Base-by-base conservation (phyloP, 306 rosid genomes). In the Neltuma alba region DNA sequence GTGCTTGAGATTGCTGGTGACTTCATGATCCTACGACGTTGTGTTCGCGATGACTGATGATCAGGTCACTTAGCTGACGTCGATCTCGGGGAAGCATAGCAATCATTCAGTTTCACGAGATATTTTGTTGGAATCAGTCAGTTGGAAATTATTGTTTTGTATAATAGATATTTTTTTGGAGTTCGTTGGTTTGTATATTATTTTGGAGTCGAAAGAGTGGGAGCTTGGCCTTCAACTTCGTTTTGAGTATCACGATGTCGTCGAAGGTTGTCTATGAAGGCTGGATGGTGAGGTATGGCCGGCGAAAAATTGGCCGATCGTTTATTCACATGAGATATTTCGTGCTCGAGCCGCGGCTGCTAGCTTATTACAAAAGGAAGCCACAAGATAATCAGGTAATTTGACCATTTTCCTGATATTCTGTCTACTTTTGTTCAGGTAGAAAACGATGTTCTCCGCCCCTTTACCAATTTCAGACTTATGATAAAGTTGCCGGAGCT, bases 251-350 rank as follows among this genome's bases (percentile, higher is more conserved):
- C 79, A 57, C 83, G 87, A 93, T 93, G 99, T 90, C 97, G 79
- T 86, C 97, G 30, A 95, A 95, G 87, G 93, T 95, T 11, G 97
- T 93, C 10, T 95, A 95, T 82, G 99, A 95, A 95, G 98, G 99
- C 21, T 95, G 99, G 99, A 95, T 95, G 99, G 99, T 95, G 45
- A 88, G 99, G 21, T 95, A 91, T 67, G 99, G 99, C 74, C 92
- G 99, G 37, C 44, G 98, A 21, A 95, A 90, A 93, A 93, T 95
- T 82, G 99, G 99, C 36, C 93, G 99, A 74, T 95, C 98, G 76
- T 95, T 88, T 87, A 95, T 95, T 70, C 99, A 95, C 77, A 95
- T 95, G 99, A 85, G 99, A 52, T 95, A 89, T 85, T 95, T 95
- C 70, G 99, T 95, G 72, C 93, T 95, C 55, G 99, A 91, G 91